Base-by-base conservation (phyloP, 2,329 filamentous ascomycete species). In the Penicillium sp. region DNA sequence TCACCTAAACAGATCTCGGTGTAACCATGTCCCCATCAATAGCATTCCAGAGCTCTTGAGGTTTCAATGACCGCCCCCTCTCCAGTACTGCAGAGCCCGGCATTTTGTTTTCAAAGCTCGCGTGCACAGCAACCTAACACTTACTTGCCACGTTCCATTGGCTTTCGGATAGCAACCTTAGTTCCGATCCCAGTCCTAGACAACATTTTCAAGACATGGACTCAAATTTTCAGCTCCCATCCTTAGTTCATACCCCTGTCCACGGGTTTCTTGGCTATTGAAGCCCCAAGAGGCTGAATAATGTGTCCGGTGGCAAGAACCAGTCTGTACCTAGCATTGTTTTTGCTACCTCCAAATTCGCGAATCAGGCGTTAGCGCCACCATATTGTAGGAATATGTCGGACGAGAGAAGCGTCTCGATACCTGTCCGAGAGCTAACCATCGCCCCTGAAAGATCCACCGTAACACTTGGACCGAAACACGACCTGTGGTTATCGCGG, bases 61-160 rank as follows among this genome's bases (percentile, higher is more conserved):
- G 18, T 18, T 18, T 18, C 18, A 18, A 18, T 18, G 18, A 18
- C 18, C 18, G 18, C 18, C 18, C 18, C 18, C 18, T 18, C 18
- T 18, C 18, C 18, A 18, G 18, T 18, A 18, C 18, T 18, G 18
- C 18, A 18, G 18, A 18, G 18, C 18, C 18, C 18, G 18, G 2
- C 18, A 2, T 18, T 18, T 18, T 18, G 18, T 18, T 18, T 18
- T 18, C 18, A 18, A 18, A 18, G 18, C 18, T 18, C 18, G 2
- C 18, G 18, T 18, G 18, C 18, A 18, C 18, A 18, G 18, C 18
- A 18, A 18, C 18, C 18, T 18, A 18, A 18, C 18, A 18, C 18
- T 9, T 36, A 62, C 52, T 59, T 49, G 53, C 47, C 49, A 54
- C 9, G 53, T 59, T 61, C 22, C 44, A 36, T 14, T 16, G 16